phyloP scores from a whole-genome alignment of 257 asterid genomes.

The Solanum chmielewskii region DNA sequence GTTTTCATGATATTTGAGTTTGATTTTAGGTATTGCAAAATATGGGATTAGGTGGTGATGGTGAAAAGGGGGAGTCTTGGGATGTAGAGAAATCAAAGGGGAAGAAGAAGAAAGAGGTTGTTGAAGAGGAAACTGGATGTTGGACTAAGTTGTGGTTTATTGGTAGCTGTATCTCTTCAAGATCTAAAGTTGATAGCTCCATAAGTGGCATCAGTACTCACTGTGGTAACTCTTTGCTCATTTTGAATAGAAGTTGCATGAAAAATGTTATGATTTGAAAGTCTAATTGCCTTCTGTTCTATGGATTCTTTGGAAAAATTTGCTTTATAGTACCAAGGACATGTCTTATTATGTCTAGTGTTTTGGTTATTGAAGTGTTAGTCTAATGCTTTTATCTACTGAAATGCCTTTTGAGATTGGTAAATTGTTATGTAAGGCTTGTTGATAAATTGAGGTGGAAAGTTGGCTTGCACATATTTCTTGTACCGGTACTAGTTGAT shows the following conservation, averaged over 20 bases:
- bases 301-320: not conserved
- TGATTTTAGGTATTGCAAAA: slow-evolving; percentile 23
- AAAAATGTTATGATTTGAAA: not conserved
- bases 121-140: slow-evolving; percentile 47
- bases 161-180: slow-evolving; percentile 84
- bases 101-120: slow-evolving; percentile 18
- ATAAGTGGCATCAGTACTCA: slow-evolving; percentile 79
- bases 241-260: not conserved
- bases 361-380: not conserved
- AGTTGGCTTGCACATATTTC: not conserved
- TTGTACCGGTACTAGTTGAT: not conserved
- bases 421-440: not conserved
- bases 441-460: not conserved
- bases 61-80: slow-evolving; percentile 41
- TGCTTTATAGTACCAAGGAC: not conserved
- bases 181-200: slow-evolving; percentile 96
- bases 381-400: not conserved
- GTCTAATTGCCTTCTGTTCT: not conserved
- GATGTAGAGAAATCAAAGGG: slow-evolving; percentile 33
- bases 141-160: slow-evolving; percentile 67
- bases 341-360: not conserved
- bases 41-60: slow-evolving; percentile 53
- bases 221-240: slow-evolving; percentile 30
- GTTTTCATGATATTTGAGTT: slow-evolving; percentile 17
- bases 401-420: not conserved